phyloP scores from a whole-genome alignment of 306 rosid genomes.

The Notholithocarpus densiflorus region DNA sequence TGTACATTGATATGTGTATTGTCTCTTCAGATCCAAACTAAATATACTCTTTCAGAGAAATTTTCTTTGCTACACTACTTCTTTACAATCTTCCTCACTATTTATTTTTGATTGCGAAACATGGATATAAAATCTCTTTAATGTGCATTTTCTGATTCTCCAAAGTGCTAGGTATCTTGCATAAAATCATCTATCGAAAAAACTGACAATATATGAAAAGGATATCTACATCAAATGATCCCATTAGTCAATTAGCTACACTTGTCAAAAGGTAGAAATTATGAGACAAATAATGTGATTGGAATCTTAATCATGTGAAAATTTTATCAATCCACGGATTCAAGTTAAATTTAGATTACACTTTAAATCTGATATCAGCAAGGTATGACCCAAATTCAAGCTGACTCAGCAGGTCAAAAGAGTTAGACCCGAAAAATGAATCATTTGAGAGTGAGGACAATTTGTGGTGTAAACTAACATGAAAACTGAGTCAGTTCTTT shows the following conservation, averaged over 20 bases:
- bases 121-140: background rate
- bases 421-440: background rate
- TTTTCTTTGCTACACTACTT: background rate
- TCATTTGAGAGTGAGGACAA: background rate
- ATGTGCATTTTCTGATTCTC: background rate
- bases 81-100: background rate
- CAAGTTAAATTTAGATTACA: background rate
- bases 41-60: background rate
- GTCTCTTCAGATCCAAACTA: background rate
- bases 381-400: background rate
- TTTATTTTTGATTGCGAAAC: background rate
- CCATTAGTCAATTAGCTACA: too few relatives aligned
- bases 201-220: background rate
- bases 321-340: background rate
- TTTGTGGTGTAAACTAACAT: background rate
- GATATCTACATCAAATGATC: background rate
- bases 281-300: background rate
- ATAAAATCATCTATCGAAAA: background rate
- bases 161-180: background rate
- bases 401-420: background rate
- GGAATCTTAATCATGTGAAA: background rate
- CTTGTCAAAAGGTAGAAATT: background rate
- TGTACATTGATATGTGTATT: constrained; percentile 1
- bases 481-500: background rate
- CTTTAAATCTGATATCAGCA: background rate